phyloP scores from a whole-genome alignment of 2,329 filamentous ascomycete genomes.

The Trichoderma arundinaceum region DNA sequence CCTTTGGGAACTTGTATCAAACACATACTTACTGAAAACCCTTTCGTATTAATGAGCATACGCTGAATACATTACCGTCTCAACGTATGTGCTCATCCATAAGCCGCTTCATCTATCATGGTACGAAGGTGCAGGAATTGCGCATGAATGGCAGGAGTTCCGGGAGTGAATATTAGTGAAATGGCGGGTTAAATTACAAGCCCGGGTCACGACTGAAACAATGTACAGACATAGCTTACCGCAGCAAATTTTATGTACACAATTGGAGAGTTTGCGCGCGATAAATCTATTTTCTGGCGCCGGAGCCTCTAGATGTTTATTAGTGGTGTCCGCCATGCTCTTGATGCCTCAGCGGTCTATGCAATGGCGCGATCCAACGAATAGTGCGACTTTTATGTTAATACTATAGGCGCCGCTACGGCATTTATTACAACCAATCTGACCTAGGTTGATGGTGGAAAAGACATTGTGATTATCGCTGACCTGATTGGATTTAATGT shows the following conservation, averaged over 20 bases:
- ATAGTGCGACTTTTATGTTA: not conserved
- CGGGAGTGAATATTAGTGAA: not conserved
- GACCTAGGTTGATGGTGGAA: not conserved
- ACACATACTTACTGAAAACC: not conserved
- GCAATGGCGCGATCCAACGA: constrained; percentile 5
- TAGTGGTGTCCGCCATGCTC: constrained; percentile 1
- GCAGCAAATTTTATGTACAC: constrained; percentile 12
- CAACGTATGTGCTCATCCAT: not conserved
- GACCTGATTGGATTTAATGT: not conserved
- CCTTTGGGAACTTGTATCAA: not conserved
- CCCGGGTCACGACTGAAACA: not conserved
- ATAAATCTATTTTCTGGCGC: constrained; percentile 4
- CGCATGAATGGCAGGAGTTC: not conserved
- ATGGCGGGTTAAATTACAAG: no score
- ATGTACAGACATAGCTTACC: not conserved
- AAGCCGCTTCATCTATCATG: constrained; percentile 8
- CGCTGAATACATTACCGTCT: constrained; percentile 2
- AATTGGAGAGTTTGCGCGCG: constrained; percentile 1
- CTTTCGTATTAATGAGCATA: not conserved
- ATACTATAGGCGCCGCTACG: not conserved
- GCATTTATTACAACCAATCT: not conserved
- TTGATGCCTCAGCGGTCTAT: constrained; percentile 5
- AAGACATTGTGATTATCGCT: not conserved
- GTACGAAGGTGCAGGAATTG: not conserved
- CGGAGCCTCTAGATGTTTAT: constrained; percentile 1